Conservation (phyloP, 140 eudicot genomes). For the Flaveria floridana region DNA sequence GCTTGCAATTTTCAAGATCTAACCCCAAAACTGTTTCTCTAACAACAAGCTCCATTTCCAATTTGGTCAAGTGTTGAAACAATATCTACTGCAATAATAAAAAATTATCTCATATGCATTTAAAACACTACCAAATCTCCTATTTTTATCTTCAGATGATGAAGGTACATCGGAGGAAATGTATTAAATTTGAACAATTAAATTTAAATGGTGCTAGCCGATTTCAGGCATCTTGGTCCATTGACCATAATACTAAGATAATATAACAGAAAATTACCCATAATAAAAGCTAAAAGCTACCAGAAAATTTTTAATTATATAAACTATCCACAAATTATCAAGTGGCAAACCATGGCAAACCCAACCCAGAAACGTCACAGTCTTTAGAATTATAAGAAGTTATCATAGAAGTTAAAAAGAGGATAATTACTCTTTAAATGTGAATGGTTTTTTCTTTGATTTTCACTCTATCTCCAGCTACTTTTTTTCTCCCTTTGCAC, state of each 20-base stretch:
- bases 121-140: slow-evolving; percentile 55
- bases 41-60: slow-evolving; percentile 67
- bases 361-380: too few relatives aligned
- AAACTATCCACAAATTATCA: slow-evolving; percentile 33
- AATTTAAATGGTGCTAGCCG: slow-evolving; percentile 74
- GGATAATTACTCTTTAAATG: too few relatives aligned
- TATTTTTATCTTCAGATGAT: slow-evolving; percentile 52
- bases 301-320: background rate
- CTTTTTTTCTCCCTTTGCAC: too few relatives aligned
- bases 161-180: slow-evolving; percentile 39
- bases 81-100: slow-evolving; percentile 78
- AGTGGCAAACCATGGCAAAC: slow-evolving; percentile 88
- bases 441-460: too few relatives aligned
- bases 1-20: too few relatives aligned
- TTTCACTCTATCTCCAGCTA: too few relatives aligned
- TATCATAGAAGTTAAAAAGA: too few relatives aligned
- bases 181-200: slow-evolving; percentile 67
- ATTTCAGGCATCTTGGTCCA: slow-evolving; percentile 85
- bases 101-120: slow-evolving; percentile 43
- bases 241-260: slow-evolving; percentile 78
- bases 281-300: slow-evolving; percentile 14
- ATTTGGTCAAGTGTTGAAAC: slow-evolving; percentile 69
- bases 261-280: slow-evolving; percentile 30
- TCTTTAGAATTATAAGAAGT: too few relatives aligned
- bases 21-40: slow-evolving; percentile 58